phyloP scores from a whole-genome alignment of 306 rosid species.

The Trichosanthes truncata region DNA sequence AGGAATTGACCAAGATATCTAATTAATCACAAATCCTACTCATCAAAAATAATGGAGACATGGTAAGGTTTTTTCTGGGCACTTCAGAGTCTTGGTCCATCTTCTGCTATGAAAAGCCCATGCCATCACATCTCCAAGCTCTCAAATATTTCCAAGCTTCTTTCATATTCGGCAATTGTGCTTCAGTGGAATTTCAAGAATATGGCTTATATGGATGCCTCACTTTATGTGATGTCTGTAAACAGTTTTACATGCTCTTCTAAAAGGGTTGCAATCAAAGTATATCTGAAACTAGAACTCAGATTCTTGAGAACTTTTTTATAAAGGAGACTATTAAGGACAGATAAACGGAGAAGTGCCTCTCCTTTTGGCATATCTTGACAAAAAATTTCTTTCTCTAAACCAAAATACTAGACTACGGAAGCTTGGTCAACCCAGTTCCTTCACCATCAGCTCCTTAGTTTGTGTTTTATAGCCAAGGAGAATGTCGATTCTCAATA shows the following conservation, averaged over 20 bases:
- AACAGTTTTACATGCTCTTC: neutral
- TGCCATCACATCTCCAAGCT: neutral
- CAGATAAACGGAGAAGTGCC: neutral
- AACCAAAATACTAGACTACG: neutral
- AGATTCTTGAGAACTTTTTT: neutral
- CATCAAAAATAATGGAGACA: neutral
- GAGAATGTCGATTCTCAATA: neutral
- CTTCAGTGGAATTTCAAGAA: neutral
- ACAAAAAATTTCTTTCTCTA: neutral
- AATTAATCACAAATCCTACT: too few species aligned
- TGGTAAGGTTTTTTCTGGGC: neutral
- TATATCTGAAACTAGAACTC: neutral
- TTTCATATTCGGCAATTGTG: neutral
- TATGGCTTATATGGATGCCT: neutral
- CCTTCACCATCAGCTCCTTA: neutral
- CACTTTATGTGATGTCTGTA: neutral
- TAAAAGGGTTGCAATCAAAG: neutral
- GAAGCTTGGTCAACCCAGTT: neutral
- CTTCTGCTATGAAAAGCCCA: neutral
- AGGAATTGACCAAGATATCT: too few species aligned
- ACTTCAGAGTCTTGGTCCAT: neutral
- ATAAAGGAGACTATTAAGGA: neutral
- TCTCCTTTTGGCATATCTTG: neutral
- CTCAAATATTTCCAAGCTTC: neutral
- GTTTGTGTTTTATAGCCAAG: neutral